Base-by-base conservation (phyloP, 208 protist species). In the Leishmania major region DNA sequence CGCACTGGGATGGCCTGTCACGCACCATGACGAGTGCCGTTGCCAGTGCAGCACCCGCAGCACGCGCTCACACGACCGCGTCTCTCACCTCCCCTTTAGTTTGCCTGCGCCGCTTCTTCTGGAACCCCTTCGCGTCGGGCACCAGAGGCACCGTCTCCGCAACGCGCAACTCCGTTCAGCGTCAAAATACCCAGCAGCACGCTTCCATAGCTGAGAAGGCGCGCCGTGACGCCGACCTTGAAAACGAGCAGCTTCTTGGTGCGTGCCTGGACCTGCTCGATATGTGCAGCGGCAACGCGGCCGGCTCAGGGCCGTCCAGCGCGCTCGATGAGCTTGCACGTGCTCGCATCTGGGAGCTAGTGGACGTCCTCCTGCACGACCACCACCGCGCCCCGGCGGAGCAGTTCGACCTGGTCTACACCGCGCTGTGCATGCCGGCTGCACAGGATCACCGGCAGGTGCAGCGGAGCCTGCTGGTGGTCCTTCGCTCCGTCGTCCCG, bases 331-430 rank as follows among this genome's bases (percentile, higher is more conserved):
- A 17, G 31, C 2, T 70, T 37, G 28, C 53, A 40, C 75, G 74
- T 72, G 82, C 75, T 76, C 37, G 31, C 43, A 75, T 81, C 45
- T 87, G 72, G 73, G 81, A 84, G 8, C 73, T 95, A 1, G 89
- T 92, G 19, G 87, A 94, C 53, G 82, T 88, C 17, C 81, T 93
- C 1, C 83, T 96, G 45, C 89, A 94, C 72, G 88, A 96, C 70
- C 80, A 90, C 84, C 82, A 85, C 55, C 84, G 87, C 45, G 70
- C 79, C 1, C 91, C 90, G 5, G 79, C 87, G 2, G 90, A 93
- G 62, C 92, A 96, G 86, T 97, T 96, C 80, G 92, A 95, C 71
- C 77, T 94, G 47, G 89, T 95, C 62, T 97, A 96, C 86, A 43
- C 66, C 13, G 92, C 94, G 15, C 91, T 97, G 17, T 94, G 92